Evolutionary conservation across 352 stramenopile species (phyloP).

Genomic region (Pythium dissimile): DNA sequence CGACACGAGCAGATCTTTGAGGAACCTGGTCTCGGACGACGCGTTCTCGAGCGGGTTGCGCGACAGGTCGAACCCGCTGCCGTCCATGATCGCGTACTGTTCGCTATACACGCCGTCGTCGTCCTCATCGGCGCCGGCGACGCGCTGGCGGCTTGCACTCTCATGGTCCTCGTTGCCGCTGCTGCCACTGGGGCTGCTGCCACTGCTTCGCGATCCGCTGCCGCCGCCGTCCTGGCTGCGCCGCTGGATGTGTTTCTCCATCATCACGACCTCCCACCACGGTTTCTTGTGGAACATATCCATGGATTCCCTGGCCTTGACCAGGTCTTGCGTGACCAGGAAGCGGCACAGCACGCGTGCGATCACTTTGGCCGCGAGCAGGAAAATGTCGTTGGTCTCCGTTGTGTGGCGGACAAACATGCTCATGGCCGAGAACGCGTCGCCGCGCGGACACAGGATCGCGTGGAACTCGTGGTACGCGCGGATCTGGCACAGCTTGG

Average conservation of each 20-base stretch:
- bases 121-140: neutral
- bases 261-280: slow-evolving; percentile 86
- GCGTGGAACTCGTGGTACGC: slow-evolving; percentile 74
- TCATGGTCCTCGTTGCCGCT: slow-evolving; percentile 4
- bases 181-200: slow-evolving; percentile 27
- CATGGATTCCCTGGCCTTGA: slow-evolving; percentile 66
- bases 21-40: slow-evolving; percentile 31
- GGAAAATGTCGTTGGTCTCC: slow-evolving; percentile 91
- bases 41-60: slow-evolving; percentile 10
- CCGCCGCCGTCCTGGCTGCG: slow-evolving; percentile 16
- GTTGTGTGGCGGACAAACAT: slow-evolving; percentile 63
- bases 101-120: slow-evolving; percentile 20
- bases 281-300: slow-evolving; percentile 90
- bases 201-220: slow-evolving; percentile 18
- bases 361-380: slow-evolving; percentile 86
- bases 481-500: slow-evolving; percentile 59
- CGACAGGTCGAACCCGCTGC: slow-evolving; percentile 2
- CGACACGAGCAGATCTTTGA: slow-evolving; percentile 55
- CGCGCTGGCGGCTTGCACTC: neutral
- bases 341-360: slow-evolving; percentile 60
- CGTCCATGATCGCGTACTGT: slow-evolving; percentile 8
- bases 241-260: slow-evolving; percentile 53
- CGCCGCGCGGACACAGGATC: slow-evolving; percentile 67
- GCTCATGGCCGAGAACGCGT: slow-evolving; percentile 60
- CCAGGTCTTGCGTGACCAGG: slow-evolving; percentile 46